Evolutionary conservation across 192 early-diverging fungal species (phyloP).

Genomic region (Backusella sp.): DNA sequence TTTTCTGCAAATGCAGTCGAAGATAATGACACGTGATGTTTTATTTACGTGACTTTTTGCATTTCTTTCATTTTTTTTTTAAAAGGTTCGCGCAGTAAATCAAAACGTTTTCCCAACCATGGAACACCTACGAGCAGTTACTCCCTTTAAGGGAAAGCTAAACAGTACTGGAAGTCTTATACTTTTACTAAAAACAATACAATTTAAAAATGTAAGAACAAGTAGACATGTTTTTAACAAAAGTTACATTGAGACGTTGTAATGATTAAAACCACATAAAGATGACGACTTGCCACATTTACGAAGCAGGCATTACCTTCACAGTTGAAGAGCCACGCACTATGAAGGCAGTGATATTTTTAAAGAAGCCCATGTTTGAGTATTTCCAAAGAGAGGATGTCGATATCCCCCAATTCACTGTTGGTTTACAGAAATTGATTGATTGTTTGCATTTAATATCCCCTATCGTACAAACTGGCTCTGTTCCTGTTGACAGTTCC

Average conservation of each 20-base stretch:
- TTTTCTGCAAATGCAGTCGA: too few species aligned
- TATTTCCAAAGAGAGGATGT: not conserved
- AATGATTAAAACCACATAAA: not conserved
- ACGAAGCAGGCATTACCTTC: not conserved
- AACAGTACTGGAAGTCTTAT: not conserved
- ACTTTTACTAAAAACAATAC: not conserved
- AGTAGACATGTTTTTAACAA: not conserved
- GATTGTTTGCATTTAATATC: not conserved
- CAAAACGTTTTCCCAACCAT: not conserved
- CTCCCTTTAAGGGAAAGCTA: slow-evolving; percentile 6
- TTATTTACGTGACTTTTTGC: not conserved
- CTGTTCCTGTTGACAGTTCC: not conserved
- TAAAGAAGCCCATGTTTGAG: slow-evolving; percentile 1
- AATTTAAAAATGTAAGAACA: slow-evolving; percentile 8
- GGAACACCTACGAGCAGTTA: not conserved
- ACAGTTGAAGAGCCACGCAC: not conserved
- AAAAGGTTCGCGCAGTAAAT: not conserved
- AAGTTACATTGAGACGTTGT: not conserved
- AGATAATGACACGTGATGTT: not conserved
- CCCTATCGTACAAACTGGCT: not conserved
- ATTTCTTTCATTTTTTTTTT: not conserved
- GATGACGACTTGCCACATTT: not conserved
- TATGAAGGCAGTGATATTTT: slow-evolving; percentile 9
- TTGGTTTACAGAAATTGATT: not conserved
- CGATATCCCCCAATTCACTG: not conserved